Conservation (phyloP, 306 rosid species). For the Ormosia emarginata region DNA sequence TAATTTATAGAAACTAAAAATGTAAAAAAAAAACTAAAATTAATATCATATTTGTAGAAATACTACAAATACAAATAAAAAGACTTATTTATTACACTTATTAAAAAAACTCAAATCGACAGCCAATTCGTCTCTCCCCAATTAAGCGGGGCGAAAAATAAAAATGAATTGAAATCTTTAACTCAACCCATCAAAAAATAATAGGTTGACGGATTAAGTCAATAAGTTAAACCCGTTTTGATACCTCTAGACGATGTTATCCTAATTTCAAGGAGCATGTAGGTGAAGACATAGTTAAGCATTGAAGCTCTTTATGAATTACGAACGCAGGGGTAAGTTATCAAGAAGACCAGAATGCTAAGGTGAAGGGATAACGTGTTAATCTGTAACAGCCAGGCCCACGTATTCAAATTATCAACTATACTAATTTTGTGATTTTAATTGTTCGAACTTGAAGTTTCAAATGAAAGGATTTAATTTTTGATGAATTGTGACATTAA, state of each 20-base stretch:
- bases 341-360: background rate
- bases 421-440: background rate
- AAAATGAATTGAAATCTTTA: no score
- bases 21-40: no score
- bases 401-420: background rate
- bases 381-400: background rate
- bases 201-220: no score
- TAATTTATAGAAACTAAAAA: no score
- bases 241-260: background rate
- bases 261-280: background rate
- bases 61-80: no score
- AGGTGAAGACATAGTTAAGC: background rate
- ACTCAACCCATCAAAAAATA: no score
- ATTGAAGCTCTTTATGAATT: background rate
- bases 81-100: no score
- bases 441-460: background rate
- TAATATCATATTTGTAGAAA: no score
- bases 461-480: background rate
- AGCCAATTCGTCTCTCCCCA: no score
- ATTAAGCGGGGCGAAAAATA: no score
- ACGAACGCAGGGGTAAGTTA: background rate
- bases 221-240: no score
- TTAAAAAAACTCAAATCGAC: no score
- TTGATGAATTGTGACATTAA: background rate
- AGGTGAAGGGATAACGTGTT: background rate